Conservation (phyloP, 495 filamentous ascomycete genomes). For the Bombardia bombarda region DNA sequence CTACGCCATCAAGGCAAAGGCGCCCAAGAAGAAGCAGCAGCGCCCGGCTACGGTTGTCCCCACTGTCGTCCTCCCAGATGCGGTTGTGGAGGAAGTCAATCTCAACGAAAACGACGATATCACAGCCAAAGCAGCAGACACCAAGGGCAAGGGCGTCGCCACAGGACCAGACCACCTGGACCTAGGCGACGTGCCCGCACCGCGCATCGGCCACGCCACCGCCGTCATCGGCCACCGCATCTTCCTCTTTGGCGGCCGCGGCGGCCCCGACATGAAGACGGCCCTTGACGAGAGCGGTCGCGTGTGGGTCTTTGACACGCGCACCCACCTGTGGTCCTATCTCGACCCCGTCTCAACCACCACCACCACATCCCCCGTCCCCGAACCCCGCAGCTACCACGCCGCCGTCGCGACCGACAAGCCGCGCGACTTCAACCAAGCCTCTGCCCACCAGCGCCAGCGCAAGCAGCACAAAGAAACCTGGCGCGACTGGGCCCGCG, state of each 20-base stretch:
- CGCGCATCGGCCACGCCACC: slow-evolving; percentile 51
- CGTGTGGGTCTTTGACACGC: slow-evolving; percentile 58
- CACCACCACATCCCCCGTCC: slow-evolving; percentile 13
- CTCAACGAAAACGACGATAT: slow-evolving; percentile 19
- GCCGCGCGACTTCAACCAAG: slow-evolving; percentile 28
- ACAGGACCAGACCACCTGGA: background rate
- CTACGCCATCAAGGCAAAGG: slow-evolving; percentile 41
- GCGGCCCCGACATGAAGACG: slow-evolving; percentile 25
- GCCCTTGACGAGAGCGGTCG: slow-evolving; percentile 51
- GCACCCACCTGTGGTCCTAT: slow-evolving; percentile 45
- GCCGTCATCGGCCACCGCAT: slow-evolving; percentile 51
- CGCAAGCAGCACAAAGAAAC: slow-evolving; percentile 11
- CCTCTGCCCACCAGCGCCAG: slow-evolving; percentile 5
- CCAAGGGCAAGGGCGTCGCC: slow-evolving; percentile 19
- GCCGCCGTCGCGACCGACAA: slow-evolving; percentile 40
- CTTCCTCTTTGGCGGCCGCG: slow-evolving; percentile 56
- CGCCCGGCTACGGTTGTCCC: background rate
- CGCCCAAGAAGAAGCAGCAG: background rate
- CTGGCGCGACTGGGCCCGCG: slow-evolving; percentile 37
- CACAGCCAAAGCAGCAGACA: slow-evolving; percentile 15
- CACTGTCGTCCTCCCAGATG: slow-evolving; percentile 1
- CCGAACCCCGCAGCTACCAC: slow-evolving; percentile 38
- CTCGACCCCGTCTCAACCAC: slow-evolving; percentile 40
- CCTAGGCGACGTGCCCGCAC: slow-evolving; percentile 33
- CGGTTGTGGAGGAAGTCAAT: slow-evolving; percentile 28